Conservation (phyloP, 768 basidiomycete genomes). For the Calocybe cyanea region DNA sequence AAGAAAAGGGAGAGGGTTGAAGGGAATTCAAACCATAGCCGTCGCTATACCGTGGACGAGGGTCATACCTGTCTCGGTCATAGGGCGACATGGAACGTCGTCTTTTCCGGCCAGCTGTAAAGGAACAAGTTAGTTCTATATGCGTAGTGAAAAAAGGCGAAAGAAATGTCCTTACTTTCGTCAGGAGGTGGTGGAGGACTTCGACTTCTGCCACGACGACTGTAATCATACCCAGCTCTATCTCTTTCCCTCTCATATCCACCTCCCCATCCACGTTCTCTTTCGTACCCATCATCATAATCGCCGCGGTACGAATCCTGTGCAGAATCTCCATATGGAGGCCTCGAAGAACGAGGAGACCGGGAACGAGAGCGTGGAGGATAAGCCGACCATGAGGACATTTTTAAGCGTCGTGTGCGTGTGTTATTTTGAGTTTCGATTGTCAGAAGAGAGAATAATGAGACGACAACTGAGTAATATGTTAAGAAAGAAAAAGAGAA, state of each 20-base stretch:
- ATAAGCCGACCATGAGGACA: conserved; percentile 74
- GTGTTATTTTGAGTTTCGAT: too few relatives aligned
- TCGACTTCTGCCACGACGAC: conserved; percentile 70
- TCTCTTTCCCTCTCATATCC: too few relatives aligned
- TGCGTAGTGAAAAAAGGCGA: neutral
- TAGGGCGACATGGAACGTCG: conserved; percentile 79
- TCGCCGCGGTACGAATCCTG: conserved; percentile 60
- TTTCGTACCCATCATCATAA: conserved; percentile 72
- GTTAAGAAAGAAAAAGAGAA: too few relatives aligned
- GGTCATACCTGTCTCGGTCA: conserved; percentile 80
- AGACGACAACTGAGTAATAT: conserved; percentile 46
- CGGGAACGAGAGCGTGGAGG: conserved; percentile 83
- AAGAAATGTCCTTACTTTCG: conserved; percentile 40
- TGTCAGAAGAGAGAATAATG: too few relatives aligned
- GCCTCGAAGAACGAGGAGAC: conserved; percentile 65
- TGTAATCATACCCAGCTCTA: conserved; percentile 62
- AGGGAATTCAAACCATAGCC: conserved; percentile 62
- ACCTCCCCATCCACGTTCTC: conserved; percentile 66
- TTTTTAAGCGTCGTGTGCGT: too few relatives aligned
- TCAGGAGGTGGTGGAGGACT: conserved; percentile 62
- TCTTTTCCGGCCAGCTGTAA: conserved; percentile 64
- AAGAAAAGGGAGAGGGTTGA: neutral
- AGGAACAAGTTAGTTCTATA: conserved; percentile 8
- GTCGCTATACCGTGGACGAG: conserved; percentile 76
- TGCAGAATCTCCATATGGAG: conserved; percentile 51